These are phyloP conservation scores for Wilcoxina mikolae DNA, from an alignment of 495 filamentous ascomycete species.

Conservation along the genomic window DNA sequence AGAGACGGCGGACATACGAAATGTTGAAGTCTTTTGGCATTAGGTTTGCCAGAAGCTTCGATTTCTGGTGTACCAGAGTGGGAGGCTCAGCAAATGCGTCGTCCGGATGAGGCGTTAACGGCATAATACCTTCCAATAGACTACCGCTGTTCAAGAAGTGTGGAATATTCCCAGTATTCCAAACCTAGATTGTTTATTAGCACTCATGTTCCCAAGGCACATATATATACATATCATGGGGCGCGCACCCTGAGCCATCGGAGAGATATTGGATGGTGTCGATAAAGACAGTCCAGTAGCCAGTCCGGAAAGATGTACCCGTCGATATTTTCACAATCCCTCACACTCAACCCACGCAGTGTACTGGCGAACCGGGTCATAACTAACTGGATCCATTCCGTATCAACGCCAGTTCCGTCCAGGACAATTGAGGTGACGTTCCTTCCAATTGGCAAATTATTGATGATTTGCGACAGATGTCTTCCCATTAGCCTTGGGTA, in stretches of 20 bases:
- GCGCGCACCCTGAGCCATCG: conserved; percentile 17
- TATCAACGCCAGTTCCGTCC: conserved; percentile 20
- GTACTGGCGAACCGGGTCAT: conserved; percentile 11
- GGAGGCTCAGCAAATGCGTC: neutral
- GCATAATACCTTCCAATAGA: conserved; percentile 5
- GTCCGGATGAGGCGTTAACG: conserved; percentile 2
- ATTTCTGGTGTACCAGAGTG: neutral
- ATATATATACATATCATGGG: neutral
- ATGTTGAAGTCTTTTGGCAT: conserved; percentile 14
- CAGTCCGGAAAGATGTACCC: conserved; percentile 19
- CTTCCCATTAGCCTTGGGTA: conserved; percentile 14
- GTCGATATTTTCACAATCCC: conserved; percentile 17
- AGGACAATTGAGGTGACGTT: conserved; percentile 17
- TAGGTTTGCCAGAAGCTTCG: conserved; percentile 11
- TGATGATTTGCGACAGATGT: conserved; percentile 10
- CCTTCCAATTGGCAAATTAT: conserved; percentile 12
- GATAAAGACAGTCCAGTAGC: conserved; percentile 11
- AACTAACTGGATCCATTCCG: conserved; percentile 7
- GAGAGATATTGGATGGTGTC: conserved; percentile 8
- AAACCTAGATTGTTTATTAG: conserved; percentile 12
- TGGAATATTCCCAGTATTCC: conserved; percentile 21
- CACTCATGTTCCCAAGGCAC: neutral
- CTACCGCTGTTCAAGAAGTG: conserved; percentile 8
- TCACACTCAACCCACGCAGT: conserved; percentile 17
- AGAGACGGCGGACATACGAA: conserved; percentile 9